phyloP scores from a whole-genome alignment of 495 filamentous ascomycete genomes.

The Neurospora sp. region DNA sequence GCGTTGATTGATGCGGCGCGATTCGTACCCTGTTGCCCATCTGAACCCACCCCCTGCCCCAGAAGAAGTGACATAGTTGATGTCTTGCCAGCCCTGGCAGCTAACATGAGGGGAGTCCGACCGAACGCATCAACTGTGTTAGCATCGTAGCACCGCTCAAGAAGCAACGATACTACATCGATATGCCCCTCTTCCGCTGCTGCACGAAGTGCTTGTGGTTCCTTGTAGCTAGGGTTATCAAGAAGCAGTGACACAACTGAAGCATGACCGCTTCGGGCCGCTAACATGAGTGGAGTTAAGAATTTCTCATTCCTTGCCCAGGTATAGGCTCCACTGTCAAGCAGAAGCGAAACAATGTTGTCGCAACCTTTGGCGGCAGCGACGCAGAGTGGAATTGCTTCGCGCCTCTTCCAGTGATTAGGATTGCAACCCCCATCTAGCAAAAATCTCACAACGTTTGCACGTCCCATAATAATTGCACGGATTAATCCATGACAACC shows the following conservation, averaged over 20 bases:
- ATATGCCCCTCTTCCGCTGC: not conserved
- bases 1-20: no score
- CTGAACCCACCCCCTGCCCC: no score
- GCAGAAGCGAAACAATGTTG: not conserved
- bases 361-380: not conserved
- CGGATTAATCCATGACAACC: not conserved
- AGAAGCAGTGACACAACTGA: not conserved
- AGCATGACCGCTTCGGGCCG: not conserved
- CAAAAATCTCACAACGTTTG: not conserved
- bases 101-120: no score
- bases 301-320: not conserved
- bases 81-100: no score
- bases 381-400: not conserved
- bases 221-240: no score
- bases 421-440: no score
- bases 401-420: no score
- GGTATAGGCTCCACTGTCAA: not conserved
- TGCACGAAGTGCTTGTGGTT: not conserved
- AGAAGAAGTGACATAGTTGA: no score
- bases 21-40: no score
- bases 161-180: not conserved
- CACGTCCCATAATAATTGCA: not conserved
- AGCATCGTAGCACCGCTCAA: not conserved
- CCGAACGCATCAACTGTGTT: not conserved
- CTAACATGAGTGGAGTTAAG: not conserved